Percentiles rank a stretch among this genome's conserved stretches.
phyloP scores from a whole-genome alignment of 1,139 yeast species.

The Magnusiomyces magnusii region DNA sequence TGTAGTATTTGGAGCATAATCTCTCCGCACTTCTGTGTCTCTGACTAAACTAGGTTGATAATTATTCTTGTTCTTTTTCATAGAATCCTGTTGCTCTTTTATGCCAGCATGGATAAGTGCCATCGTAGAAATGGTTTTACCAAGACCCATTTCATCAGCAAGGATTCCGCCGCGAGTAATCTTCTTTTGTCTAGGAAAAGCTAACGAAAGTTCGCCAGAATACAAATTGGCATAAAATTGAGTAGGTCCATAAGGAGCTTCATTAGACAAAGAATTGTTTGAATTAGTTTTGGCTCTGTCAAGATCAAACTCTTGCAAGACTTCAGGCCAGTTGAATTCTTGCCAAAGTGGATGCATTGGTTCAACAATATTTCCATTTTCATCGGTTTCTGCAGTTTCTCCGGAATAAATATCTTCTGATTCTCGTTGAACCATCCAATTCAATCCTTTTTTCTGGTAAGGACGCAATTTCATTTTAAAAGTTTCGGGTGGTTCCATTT shows the following conservation, averaged over 20 bases:
- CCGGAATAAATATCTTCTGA: conserved; percentile 50
- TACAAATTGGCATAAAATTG: conserved; percentile 72
- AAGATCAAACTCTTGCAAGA: conserved; percentile 20
- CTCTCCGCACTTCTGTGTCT: conserved; percentile 16
- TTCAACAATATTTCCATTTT: conserved; percentile 33
- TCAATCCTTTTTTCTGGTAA: conserved; percentile 72
- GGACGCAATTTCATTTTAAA: conserved; percentile 53
- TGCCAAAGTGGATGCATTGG: conserved; percentile 85
- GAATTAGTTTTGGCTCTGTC: not conserved
- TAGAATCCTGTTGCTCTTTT: not conserved
- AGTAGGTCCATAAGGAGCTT: not conserved
- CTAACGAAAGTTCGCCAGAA: conserved; percentile 69
- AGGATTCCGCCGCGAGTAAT: conserved; percentile 75
- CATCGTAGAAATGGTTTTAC: conserved; percentile 81
- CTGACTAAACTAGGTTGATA: not conserved
- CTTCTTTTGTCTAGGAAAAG: conserved; percentile 48
- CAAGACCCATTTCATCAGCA: conserved; percentile 98
- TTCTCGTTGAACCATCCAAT: conserved; percentile 63
- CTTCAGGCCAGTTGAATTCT: conserved; percentile 64
- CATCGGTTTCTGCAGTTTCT: conserved; percentile 21
- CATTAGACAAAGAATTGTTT: not conserved
- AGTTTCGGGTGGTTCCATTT: conserved; percentile 55
- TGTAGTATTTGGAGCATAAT: conserved; percentile 66
- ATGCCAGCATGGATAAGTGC: conserved; percentile 52
- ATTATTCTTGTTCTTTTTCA: conserved; percentile 8